A percentile compares a stretch with the other conserved stretches of the same genome.
Evolutionary conservation across 106 monocot species (phyloP).

Genomic region (Gastrodia elata): DNA sequence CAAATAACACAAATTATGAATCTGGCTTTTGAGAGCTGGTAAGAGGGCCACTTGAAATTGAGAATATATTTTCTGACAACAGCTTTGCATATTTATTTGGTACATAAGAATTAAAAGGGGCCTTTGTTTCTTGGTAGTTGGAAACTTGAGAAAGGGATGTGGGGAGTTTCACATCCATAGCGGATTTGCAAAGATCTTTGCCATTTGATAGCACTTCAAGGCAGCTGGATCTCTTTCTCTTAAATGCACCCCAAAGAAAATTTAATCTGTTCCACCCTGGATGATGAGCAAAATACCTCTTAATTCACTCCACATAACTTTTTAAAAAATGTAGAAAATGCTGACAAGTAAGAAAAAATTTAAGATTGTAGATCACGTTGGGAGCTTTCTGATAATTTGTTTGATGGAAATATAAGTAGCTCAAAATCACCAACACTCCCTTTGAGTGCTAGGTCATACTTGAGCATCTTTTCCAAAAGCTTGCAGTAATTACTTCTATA

Average conservation of each 20-base stretch:
- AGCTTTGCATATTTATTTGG: background rate
- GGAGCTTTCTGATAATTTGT: slow-evolving; percentile 49
- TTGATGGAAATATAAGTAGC: slow-evolving; percentile 84
- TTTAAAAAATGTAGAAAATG: background rate
- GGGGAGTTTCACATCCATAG: slow-evolving; percentile 10
- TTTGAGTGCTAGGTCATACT: slow-evolving; percentile 76
- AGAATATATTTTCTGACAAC: background rate
- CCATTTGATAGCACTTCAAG: slow-evolving; percentile 11
- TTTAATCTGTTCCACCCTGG: slow-evolving; percentile 59
- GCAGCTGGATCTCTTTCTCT: slow-evolving; percentile 21
- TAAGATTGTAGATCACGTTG: slow-evolving; percentile 50
- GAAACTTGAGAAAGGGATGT: slow-evolving; percentile 6
- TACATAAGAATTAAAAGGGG: background rate
- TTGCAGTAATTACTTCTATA: slow-evolving; percentile 64
- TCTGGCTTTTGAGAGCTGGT: background rate
- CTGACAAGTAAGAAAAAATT: background rate
- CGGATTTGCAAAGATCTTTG: slow-evolving; percentile 9
- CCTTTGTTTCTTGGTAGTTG: slow-evolving; percentile 12
- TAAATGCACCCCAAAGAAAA: slow-evolving; percentile 90
- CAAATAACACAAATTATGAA: background rate
- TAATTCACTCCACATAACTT: background rate
- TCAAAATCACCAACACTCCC: slow-evolving; percentile 61
- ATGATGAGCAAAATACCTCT: background rate
- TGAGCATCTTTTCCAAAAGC: slow-evolving; percentile 69
- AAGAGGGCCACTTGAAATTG: slow-evolving; percentile 4